phyloP scores from a whole-genome alignment of 2,329 filamentous ascomycete species.

The Fusarium temperatum region DNA sequence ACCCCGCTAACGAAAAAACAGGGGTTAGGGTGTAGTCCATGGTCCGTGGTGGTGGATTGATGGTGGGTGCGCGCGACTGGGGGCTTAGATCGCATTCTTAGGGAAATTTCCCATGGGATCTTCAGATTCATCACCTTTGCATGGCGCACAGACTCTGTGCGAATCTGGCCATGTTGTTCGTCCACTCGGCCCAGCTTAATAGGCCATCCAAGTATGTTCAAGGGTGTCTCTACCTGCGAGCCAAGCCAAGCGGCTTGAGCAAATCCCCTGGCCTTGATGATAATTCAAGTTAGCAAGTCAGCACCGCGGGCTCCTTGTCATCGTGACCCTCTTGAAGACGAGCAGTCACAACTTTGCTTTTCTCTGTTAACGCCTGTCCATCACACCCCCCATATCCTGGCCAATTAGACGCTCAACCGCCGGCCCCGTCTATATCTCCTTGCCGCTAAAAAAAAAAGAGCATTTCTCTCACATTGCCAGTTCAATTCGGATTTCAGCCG shows the following conservation, averaged over 20 bases:
- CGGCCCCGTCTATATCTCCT: constrained; percentile 19
- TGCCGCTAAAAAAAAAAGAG: constrained; percentile 13
- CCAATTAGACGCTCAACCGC: constrained; percentile 16
- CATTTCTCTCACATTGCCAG: constrained; percentile 2
- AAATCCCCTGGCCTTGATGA: constrained; percentile 5
- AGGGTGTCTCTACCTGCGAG: constrained; percentile 12
- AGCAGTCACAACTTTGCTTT: constrained; percentile 41
- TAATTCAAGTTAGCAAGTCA: constrained; percentile 23
- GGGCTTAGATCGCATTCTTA: constrained; percentile 32
- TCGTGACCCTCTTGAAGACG: constrained; percentile 26
- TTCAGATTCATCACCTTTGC: constrained; percentile 21
- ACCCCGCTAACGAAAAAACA: too few species aligned
- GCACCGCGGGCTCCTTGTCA: constrained; percentile 19
- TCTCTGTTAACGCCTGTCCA: constrained; percentile 20
- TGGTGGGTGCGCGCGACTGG: constrained; percentile 20
- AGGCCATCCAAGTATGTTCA: not conserved
- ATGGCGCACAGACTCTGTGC: constrained; percentile 20
- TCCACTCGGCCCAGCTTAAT: not conserved
- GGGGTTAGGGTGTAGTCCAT: too few species aligned
- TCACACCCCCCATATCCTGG: constrained; percentile 4
- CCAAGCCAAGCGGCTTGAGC: constrained; percentile 12
- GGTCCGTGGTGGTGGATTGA: constrained; percentile 28
- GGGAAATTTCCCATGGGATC: constrained; percentile 35
- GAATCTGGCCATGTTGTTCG: constrained; percentile 4
- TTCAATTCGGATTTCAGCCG: constrained; percentile 6